A percentile compares a stretch with the other conserved stretches of the same genome.
phyloP scores from a whole-genome alignment of 371 early-diverging fungal genomes.

The Scutellospora calospora region DNA sequence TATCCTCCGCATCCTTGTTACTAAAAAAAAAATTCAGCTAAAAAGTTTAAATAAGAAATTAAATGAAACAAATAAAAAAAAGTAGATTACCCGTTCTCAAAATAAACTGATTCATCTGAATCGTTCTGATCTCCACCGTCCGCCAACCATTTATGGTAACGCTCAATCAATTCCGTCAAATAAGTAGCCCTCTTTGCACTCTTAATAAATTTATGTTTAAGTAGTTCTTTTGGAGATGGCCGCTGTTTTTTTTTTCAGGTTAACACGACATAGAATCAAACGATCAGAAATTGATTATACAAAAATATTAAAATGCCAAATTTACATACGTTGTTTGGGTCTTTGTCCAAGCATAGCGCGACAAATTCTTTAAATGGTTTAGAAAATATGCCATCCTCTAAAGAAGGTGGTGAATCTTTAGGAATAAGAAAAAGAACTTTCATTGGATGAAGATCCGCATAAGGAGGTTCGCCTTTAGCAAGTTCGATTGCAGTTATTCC shows the following conservation, averaged over 20 bases:
- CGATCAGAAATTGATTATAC: too few species aligned
- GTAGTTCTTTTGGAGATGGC: slow-evolving; percentile 88
- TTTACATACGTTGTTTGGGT: slow-evolving; percentile 71
- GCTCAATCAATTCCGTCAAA: slow-evolving; percentile 85
- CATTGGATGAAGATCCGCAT: slow-evolving; percentile 92
- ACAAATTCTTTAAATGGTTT: slow-evolving; percentile 94
- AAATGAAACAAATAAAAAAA: neutral
- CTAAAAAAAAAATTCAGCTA: neutral
- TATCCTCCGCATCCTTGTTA: slow-evolving; percentile 2
- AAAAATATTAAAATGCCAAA: too few species aligned
- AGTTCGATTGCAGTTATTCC: slow-evolving; percentile 99
- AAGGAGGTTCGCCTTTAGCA: slow-evolving; percentile 93
- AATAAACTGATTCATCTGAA: slow-evolving; percentile 68
- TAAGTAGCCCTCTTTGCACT: slow-evolving; percentile 81
- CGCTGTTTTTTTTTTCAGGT: slow-evolving; percentile 59
- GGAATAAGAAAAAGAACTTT: slow-evolving; percentile 94
- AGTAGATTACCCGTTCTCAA: slow-evolving; percentile 47
- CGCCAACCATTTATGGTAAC: slow-evolving; percentile 80
- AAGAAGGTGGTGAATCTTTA: slow-evolving; percentile 88
- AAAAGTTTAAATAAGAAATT: neutral
- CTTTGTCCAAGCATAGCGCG: slow-evolving; percentile 84
- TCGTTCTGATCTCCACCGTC: slow-evolving; percentile 59
- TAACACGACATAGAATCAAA: too few species aligned
- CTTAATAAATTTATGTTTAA: slow-evolving; percentile 91
- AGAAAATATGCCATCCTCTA: slow-evolving; percentile 76